phyloP scores from a whole-genome alignment of 2,329 filamentous ascomycete species.

The Aspergillus novofumigatus region DNA sequence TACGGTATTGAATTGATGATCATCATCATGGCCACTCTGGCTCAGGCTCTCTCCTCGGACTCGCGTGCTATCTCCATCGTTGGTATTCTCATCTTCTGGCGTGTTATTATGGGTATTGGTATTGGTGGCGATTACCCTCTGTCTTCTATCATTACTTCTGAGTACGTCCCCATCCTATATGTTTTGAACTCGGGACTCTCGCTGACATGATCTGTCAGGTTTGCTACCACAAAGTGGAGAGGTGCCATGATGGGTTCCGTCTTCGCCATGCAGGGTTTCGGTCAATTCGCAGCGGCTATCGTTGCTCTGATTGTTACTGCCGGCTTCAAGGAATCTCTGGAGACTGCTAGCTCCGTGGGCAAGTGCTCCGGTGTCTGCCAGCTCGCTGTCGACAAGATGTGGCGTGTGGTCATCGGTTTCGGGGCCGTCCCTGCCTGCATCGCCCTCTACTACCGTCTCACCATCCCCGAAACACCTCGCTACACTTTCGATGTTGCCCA shows the following conservation, averaged over 20 bases:
- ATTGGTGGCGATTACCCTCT: conserved; percentile 82
- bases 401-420: conserved; percentile 75
- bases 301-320: conserved; percentile 71
- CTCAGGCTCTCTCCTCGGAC: conserved; percentile 62
- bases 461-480: conserved; percentile 81
- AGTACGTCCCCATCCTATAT: conserved; percentile 50
- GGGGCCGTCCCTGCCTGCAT: conserved; percentile 76
- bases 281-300: conserved; percentile 71
- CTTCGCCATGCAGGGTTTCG: conserved; percentile 83
- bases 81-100: conserved; percentile 69
- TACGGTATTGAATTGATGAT: conserved; percentile 78
- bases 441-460: conserved; percentile 80
- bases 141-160: conserved; percentile 78
- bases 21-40: conserved; percentile 74
- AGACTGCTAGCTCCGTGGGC: conserved; percentile 47
- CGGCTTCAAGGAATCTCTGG: conserved; percentile 64
- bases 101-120: conserved; percentile 73
- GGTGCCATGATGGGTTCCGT: conserved; percentile 85
- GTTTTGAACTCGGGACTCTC: too few species aligned
- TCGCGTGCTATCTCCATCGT: conserved; percentile 58
- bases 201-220: conserved; percentile 44
- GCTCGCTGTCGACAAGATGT: conserved; percentile 79
- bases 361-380: conserved; percentile 62
- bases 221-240: conserved; percentile 79
- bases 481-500: conserved; percentile 80